phyloP scores from a whole-genome alignment of 2,329 filamentous ascomycete species.

The Sporothrix mexicana region DNA sequence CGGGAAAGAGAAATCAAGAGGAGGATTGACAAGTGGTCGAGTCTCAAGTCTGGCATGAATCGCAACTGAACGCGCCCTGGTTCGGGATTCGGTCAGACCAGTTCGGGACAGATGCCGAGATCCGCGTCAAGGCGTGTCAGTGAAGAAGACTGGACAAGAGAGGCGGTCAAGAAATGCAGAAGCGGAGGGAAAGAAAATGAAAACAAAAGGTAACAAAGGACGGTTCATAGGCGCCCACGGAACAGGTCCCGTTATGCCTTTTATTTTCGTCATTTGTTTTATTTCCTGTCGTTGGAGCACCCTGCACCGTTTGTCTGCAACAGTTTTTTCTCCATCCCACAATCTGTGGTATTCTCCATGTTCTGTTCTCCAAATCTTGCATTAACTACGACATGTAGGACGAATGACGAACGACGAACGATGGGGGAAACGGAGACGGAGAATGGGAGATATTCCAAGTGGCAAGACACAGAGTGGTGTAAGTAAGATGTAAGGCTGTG shows the following conservation, averaged over 20 bases:
- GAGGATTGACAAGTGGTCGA: too few species aligned
- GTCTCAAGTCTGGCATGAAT: too few species aligned
- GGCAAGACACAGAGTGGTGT: too few species aligned
- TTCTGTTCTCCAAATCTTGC: constrained; percentile 16
- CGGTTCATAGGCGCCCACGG: neutral
- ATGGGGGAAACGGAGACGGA: neutral
- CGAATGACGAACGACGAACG: neutral
- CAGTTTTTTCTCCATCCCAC: neutral
- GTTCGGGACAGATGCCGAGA: constrained; percentile 12
- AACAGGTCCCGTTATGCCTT: neutral
- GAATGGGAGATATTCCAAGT: too few species aligned
- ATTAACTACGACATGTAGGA: too few species aligned
- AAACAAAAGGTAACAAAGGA: neutral
- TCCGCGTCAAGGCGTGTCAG: constrained; percentile 11
- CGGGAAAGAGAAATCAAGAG: too few species aligned
- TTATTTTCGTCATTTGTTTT: neutral
- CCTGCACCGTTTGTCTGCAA: neutral
- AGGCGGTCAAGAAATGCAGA: constrained; percentile 9
- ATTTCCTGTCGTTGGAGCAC: neutral
- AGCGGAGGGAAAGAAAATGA: neutral
- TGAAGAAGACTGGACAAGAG: neutral
- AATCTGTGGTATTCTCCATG: neutral
- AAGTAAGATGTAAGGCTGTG: neutral
- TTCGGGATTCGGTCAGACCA: neutral
- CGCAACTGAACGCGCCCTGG: neutral